Conservation (phyloP, 2,329 filamentous ascomycete genomes). For the Fusarium tanahbumbuense region DNA sequence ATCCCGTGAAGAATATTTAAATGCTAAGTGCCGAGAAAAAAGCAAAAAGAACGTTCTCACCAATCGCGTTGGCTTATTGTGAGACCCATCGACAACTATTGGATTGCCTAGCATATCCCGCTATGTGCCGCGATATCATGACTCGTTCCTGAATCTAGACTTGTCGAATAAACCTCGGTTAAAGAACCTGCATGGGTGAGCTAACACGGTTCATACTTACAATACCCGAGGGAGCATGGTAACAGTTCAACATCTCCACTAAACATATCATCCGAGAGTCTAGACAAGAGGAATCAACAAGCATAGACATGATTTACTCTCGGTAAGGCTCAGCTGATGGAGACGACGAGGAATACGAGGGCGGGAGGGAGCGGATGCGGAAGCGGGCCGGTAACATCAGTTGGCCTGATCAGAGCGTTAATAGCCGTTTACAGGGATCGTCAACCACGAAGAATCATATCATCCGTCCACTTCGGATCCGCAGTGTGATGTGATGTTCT, state of each 20-base stretch:
- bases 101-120: no score
- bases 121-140: neutral
- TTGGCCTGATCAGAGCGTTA: neutral
- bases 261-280: neutral
- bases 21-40: neutral
- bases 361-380: neutral
- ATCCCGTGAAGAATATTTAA: no score
- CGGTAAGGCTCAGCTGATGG: neutral
- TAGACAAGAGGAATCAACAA: no score
- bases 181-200: no score
- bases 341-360: neutral
- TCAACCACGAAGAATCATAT: neutral
- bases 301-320: no score
- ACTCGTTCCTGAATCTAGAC: neutral
- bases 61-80: neutral
- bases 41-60: neutral
- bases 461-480: neutral
- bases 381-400: neutral
- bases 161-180: neutral
- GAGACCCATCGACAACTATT: neutral
- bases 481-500: neutral
- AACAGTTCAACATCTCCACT: no score
- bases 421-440: neutral
- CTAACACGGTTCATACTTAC: no score
- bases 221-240: no score